phyloP scores from a whole-genome alignment of 108 stramenopile genomes.

The Aurantiochytrium sp. region DNA sequence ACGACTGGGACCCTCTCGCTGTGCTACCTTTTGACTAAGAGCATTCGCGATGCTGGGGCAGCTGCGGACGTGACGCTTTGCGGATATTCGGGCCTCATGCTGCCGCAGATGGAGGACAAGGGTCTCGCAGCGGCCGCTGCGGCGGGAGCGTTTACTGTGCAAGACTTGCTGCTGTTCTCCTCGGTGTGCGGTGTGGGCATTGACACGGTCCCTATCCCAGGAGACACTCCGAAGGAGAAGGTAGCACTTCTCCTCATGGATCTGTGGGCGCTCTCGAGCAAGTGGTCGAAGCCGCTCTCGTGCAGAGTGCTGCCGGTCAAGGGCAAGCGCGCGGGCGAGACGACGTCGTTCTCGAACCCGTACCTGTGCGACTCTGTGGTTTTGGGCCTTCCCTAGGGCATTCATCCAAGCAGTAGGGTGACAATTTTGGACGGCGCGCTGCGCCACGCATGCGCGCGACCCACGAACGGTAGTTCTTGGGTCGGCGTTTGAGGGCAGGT shows the following conservation, averaged over 20 bases:
- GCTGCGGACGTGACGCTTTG: neutral
- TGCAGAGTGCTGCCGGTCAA: conserved; percentile 33
- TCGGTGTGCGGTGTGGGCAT: conserved; percentile 39
- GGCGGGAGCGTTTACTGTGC: neutral
- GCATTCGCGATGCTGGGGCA: neutral
- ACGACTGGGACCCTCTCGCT: neutral
- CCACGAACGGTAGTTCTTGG: too few species aligned
- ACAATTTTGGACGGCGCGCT: neutral
- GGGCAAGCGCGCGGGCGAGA: neutral
- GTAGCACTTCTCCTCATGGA: conserved; percentile 33
- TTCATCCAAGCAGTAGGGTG: neutral
- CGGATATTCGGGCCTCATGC: conserved; percentile 42
- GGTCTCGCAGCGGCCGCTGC: conserved; percentile 27
- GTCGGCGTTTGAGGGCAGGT: neutral
- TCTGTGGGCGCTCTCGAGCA: conserved; percentile 18
- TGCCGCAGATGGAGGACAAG: conserved; percentile 38
- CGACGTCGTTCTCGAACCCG: conserved; percentile 4
- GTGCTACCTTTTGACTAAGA: neutral
- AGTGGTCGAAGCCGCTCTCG: conserved; percentile 33
- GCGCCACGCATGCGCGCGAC: too few species aligned
- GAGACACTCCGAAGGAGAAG: neutral
- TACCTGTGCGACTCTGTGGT: conserved; percentile 17
- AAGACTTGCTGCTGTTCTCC: conserved; percentile 35
- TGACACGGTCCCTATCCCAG: conserved; percentile 40
- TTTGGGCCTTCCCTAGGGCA: neutral